Base-by-base conservation (phyloP, 352 stramenopile genomes). In the Pythium apleroticum region DNA sequence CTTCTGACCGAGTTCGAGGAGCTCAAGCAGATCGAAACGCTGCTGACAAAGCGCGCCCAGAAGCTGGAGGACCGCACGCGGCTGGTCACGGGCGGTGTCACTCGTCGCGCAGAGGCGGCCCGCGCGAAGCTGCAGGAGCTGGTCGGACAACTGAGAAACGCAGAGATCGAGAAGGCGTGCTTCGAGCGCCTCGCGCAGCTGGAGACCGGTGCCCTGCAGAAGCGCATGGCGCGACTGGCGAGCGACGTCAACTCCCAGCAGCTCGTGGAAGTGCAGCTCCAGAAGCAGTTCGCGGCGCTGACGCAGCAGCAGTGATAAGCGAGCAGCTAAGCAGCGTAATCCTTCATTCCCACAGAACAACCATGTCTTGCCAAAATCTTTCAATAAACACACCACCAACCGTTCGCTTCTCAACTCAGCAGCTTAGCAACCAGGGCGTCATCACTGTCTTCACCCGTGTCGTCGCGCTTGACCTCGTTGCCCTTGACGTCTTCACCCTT, bases 201-300 rank as follows among this genome's bases (percentile, higher is more conserved):
- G 10, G 86, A 95, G 65, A 64, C 63, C 0, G 45, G 66, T 24
- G 86, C 83, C 7, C 69, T 95, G 27, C 77, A 89, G 50, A 73
- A 60, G 8, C 84, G 86, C n/a, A 81, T 95, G 68, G 41, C 66
- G 27, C 80, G 75, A 20, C 68, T 91, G 28, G 84, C 84, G n/a
- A 81, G 75, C 43, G 81, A 95, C 20, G 77, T 95, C 1, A 91
- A 93, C 65, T 63, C 74, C 8, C 85, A 93, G 66, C 82, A 93
- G 46, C 64, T 89, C 30, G 60, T 71, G n/a, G 83, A 95, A 76
- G 80, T 91, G 25, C 78, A 84, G 64, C 73, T 95, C 30, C 86
- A 95, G 63, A 92, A 95, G 63, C 70, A 80, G 50, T 95, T 87
- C 52, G 83, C 84, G 14, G 66, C 72, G 45, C 62, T 93, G 37